These are phyloP conservation scores for Colletotrichum tropicicola DNA, from an alignment of 2,329 filamentous ascomycete genomes.

Conservation along the genomic window DNA sequence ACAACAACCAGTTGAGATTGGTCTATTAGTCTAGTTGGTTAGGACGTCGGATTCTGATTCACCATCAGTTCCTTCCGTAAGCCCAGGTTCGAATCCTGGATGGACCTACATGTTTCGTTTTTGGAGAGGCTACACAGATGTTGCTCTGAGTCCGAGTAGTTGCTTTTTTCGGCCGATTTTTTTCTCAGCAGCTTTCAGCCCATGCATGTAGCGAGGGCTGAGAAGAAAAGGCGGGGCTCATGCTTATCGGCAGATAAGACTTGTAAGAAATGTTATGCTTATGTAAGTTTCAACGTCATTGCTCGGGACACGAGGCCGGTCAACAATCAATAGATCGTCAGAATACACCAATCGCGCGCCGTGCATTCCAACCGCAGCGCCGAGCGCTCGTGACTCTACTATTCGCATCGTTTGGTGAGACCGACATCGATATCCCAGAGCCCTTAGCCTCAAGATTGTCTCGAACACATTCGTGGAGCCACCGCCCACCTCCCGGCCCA, in stretches of 20 bases:
- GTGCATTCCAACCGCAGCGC: conserved; percentile 8
- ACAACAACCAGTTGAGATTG: not conserved
- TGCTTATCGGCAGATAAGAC: not conserved
- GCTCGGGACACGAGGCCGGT: conserved; percentile 1
- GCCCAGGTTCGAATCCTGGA: conserved; percentile 31
- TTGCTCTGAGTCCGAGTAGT: not conserved
- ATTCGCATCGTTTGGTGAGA: not conserved
- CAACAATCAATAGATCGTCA: conserved; percentile 25
- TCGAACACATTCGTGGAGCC: not conserved
- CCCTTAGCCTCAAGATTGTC: not conserved
- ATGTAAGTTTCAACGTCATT: conserved; percentile 20
- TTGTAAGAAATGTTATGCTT: not conserved
- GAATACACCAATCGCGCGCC: conserved; percentile 5
- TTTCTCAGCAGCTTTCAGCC: not conserved
- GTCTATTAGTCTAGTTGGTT: conserved; percentile 32
- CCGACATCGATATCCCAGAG: not conserved
- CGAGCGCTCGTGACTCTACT: conserved; percentile 1
- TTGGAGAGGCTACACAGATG: rapidly evolving
- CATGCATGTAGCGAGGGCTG: conserved; percentile 1
- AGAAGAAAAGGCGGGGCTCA: not conserved
- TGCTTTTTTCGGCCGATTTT: not conserved
- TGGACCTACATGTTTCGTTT: conserved; percentile 4
- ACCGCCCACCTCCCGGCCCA: not conserved
- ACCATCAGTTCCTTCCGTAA: conserved; percentile 13
- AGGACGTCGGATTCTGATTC: conserved; percentile 30